Percentiles rank a stretch among this genome's conserved stretches.
phyloP scores from a whole-genome alignment of 1,139 yeast species.

The Debaryomyces coudertii region DNA sequence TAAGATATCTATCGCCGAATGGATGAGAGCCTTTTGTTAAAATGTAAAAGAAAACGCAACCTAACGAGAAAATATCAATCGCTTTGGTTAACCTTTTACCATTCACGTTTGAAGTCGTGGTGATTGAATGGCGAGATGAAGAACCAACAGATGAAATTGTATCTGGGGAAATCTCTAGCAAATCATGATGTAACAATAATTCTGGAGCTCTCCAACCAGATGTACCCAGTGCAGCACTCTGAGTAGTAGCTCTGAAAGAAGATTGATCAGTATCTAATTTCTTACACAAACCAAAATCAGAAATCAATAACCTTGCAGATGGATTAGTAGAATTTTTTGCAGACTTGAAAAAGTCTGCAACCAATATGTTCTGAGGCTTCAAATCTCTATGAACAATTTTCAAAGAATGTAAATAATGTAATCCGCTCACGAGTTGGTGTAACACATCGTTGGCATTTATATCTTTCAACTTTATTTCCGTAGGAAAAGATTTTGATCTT shows the following conservation, averaged over 20 bases:
- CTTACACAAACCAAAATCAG: constrained; percentile 95
- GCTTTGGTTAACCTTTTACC: constrained; percentile 80
- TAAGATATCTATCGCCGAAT: constrained; percentile 82
- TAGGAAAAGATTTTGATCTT: constrained; percentile 42
- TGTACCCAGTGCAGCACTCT: constrained; percentile 90
- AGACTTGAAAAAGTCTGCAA: constrained; percentile 59
- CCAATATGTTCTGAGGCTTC: constrained; percentile 93
- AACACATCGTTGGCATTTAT: constrained; percentile 52
- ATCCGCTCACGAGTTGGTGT: constrained; percentile 80
- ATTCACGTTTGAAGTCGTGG: constrained; percentile 16
- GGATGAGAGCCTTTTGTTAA: constrained; percentile 90
- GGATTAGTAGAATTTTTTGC: constrained; percentile 17
- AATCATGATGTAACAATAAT: constrained; percentile 54
- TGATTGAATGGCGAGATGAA: constrained; percentile 13
- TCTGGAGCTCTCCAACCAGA: constrained; percentile 99
- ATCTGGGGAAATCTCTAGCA: constrained; percentile 45
- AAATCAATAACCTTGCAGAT: constrained; percentile 69
- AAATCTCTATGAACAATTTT: constrained; percentile 95
- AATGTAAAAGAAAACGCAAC: constrained; percentile 90
- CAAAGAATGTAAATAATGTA: constrained; percentile 82
- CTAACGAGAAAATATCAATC: constrained; percentile 90
- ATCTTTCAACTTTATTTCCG: constrained; percentile 26
- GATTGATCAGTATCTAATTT: constrained; percentile 90
- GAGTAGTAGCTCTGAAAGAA: constrained; percentile 88
- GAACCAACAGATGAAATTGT: constrained; percentile 42